Base-by-base conservation (phyloP, 805 yeast species). In the Hyphopichia homilentoma region DNA sequence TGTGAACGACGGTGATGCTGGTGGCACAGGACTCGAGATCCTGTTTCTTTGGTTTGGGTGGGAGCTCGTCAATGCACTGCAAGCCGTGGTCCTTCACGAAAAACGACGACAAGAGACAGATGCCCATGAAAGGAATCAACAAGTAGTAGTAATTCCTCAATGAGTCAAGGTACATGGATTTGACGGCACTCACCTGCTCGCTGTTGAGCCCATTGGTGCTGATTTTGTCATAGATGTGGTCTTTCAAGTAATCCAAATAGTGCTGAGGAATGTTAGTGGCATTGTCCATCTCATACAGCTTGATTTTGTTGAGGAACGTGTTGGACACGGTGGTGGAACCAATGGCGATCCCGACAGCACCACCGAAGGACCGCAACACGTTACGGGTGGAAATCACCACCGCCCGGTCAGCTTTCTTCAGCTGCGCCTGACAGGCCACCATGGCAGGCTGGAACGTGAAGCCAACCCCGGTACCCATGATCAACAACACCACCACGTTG, bases 351-450 rank as follows among this genome's bases (percentile, higher is more conserved):
- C 84, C 83, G 17, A 75, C 55, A 1, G 82, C 68, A n/a, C 81
- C 81, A 11, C 84, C 84, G 35, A 79, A 67, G 3, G 79, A 70
- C 34, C 84, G 57, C 29, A 73, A 43, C 16, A 75, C 75, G 43
- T 76, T 77, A 48, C 84, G 61, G 1, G 79, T 61, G 3, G 79
- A 65, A 7, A 77, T 75, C 9, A 75, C 75, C 8, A 77, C 77
- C 0, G 83, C 79, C 28, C 84, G 51, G 39, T 78, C 82, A 3
- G 68, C 58, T 31, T 68, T 64, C 23, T 41, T 53, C 11, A 76
- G 59, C 38, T 74, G 76, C 1, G 79, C 77, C 45, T 68, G 81
- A 22, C 66, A 65, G 1, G 80, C 81, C 7, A 76, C 70, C 55
- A 75, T 61, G 0, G 75, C 67, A 4, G 79, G 79, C 46, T 75